Percentiles rank a stretch among this genome's conserved stretches.
phyloP scores from a whole-genome alignment of 225 moss, liverwort and hornwort species.

The Bryoerythrophyllum caledonicum region DNA sequence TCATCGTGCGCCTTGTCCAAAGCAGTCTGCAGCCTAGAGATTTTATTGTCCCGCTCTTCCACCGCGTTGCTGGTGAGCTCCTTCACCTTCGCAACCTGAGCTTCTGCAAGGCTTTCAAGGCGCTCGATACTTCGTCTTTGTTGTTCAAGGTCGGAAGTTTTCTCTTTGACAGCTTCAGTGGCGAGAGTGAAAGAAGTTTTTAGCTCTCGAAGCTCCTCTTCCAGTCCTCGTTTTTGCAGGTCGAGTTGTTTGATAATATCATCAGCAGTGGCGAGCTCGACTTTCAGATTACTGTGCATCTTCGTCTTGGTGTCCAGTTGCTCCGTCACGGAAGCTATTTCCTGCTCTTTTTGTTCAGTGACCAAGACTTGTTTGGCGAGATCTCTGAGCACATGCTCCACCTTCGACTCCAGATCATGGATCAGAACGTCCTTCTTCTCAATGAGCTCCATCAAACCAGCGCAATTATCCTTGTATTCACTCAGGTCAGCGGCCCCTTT shows the following conservation, averaged over 20 bases:
- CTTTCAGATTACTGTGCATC: slow-evolving; percentile 43
- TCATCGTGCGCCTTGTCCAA: slow-evolving; percentile 44
- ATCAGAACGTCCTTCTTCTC: slow-evolving; percentile 53
- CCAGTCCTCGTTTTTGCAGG: slow-evolving; percentile 37
- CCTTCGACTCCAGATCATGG: slow-evolving; percentile 49
- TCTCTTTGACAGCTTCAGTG: slow-evolving; percentile 31
- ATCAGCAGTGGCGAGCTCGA: slow-evolving; percentile 46
- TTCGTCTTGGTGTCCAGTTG: slow-evolving; percentile 53
- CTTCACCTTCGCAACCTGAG: slow-evolving; percentile 36
- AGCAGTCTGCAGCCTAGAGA: slow-evolving; percentile 39
- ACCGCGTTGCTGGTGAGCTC: slow-evolving; percentile 41
- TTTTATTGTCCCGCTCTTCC: slow-evolving; percentile 46
- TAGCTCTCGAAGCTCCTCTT: slow-evolving; percentile 40
- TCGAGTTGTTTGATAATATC: slow-evolving; percentile 41
- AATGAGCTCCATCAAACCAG: slow-evolving; percentile 37
- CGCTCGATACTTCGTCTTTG: slow-evolving; percentile 36
- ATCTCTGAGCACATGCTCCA: slow-evolving; percentile 27
- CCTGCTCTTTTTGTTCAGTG: slow-evolving; percentile 45
- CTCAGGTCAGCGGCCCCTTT: slow-evolving; percentile 36
- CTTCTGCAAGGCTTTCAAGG: slow-evolving; percentile 34
- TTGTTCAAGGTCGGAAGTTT: slow-evolving; percentile 37
- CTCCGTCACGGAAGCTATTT: slow-evolving; percentile 44
- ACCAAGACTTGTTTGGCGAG: slow-evolving; percentile 39
- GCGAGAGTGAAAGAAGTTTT: slow-evolving; percentile 33
- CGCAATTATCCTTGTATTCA: slow-evolving; percentile 44